Conservation (phyloP, 83 land plant species). For the Picea abies region DNA sequence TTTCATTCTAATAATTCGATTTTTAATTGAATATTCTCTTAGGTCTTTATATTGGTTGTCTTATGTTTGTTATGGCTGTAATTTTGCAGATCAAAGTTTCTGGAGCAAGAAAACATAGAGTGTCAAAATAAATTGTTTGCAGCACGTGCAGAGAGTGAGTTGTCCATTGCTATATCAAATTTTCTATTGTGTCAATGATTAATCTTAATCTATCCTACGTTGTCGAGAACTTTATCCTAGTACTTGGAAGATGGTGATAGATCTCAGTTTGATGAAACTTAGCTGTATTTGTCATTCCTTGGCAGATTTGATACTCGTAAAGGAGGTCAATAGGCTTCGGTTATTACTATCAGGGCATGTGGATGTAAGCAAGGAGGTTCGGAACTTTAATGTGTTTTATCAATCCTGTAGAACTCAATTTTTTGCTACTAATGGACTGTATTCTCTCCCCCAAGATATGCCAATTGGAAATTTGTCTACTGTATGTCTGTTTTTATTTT, state of each 20-base stretch:
- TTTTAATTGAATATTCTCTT: neutral
- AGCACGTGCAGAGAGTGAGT: neutral
- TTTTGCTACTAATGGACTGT: neutral
- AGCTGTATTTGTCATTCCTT: neutral
- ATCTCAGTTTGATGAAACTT: neutral
- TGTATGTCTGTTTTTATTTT: neutral
- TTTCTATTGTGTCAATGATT: neutral
- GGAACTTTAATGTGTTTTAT: neutral
- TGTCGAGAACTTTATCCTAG: neutral
- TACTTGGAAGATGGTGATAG: neutral
- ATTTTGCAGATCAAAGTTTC: slow-evolving; percentile 2
- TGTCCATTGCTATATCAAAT: neutral
- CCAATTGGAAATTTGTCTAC: neutral
- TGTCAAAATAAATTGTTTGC: neutral
- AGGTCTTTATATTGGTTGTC: neutral
- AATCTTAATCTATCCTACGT: neutral
- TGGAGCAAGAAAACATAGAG: slow-evolving; percentile 6
- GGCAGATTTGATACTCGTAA: neutral
- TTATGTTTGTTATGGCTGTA: neutral
- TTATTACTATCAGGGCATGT: slow-evolving; percentile 10
- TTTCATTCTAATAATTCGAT: neutral
- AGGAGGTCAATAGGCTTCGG: slow-evolving; percentile 10
- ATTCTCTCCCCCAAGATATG: neutral
- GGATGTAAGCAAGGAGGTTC: neutral
- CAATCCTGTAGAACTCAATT: neutral